Percentiles rank a stretch among this genome's conserved stretches.
Conservation (phyloP, 129 eudicot genomes). For the Helianthus annuus region DNA sequence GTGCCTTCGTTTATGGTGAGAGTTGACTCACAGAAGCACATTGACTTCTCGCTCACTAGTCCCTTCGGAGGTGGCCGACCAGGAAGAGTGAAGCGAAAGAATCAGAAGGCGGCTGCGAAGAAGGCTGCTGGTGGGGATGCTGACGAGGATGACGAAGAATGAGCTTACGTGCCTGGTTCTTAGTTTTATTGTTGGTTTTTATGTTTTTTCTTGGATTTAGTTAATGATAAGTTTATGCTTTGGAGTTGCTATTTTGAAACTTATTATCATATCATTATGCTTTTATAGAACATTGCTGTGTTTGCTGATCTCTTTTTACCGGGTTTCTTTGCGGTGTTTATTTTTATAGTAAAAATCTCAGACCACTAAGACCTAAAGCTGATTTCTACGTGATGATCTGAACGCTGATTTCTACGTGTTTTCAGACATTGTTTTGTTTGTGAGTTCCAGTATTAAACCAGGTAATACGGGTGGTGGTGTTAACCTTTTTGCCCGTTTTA, state of each 20-base stretch:
- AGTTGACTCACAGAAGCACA: conserved; percentile 70
- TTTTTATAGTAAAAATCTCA: not conserved
- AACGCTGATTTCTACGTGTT: too few species aligned
- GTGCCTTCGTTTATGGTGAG: conserved; percentile 75
- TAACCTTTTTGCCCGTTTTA: too few species aligned
- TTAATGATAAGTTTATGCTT: not conserved
- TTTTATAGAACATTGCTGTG: not conserved
- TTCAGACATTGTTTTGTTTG: too few species aligned
- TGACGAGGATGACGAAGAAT: conserved; percentile 72
- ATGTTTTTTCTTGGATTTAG: conserved; percentile 6
- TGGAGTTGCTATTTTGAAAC: not conserved
- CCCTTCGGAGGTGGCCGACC: conserved; percentile 81
- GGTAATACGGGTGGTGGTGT: too few species aligned
- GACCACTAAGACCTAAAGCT: too few species aligned
- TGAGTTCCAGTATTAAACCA: too few species aligned
- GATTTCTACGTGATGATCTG: too few species aligned
- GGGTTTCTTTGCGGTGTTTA: not conserved
- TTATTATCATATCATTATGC: not conserved
- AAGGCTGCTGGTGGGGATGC: conserved; percentile 79
- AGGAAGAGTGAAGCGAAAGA: conserved; percentile 83
- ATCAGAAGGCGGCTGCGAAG: conserved; percentile 75
- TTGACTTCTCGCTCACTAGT: conserved; percentile 73
- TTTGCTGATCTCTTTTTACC: not conserved
- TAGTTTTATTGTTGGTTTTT: not conserved
- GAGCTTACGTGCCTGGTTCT: conserved; percentile 16